Base-by-base conservation (phyloP, 371 early-diverging fungal genomes). In the Actinomucor elegans region DNA sequence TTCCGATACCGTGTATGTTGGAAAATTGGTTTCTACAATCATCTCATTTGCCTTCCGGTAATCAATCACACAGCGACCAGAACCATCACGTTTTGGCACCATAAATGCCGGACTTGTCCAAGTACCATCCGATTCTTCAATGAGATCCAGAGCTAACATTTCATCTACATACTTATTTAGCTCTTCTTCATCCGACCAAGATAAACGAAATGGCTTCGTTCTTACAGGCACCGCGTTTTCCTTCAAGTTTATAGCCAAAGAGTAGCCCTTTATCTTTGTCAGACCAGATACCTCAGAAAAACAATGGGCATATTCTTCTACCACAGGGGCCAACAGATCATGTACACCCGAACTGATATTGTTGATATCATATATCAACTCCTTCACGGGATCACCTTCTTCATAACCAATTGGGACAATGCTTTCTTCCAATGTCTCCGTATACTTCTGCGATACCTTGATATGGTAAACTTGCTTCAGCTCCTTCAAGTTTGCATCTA, bases 111-210 rank as follows among this genome's bases (percentile, higher is more conserved):
- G n/a, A n/a, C n/a, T n/a, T n/a, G n/a, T n/a, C n/a, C n/a, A n/a
- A n/a, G n/a, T n/a, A n/a, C n/a, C n/a, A n/a, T n/a, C n/a, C n/a
- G n/a, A n/a, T n/a, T n/a, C n/a, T n/a, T n/a, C n/a, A n/a, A n/a
- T n/a, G n/a, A n/a, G n/a, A n/a, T n/a, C n/a, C n/a, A n/a, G n/a
- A n/a, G n/a, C n/a, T n/a, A n/a, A n/a, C n/a, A n/a, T n/a, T n/a
- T n/a, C n/a, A n/a, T n/a, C n/a, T n/a, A n/a, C n/a, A n/a, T n/a
- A n/a, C n/a, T n/a, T n/a, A n/a, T n/a, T n/a, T n/a, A n/a, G n/a
- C n/a, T n/a, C n/a, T n/a, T 50, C 45, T 18, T 60, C 38, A 26
- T 66, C 61, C 5, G 40, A 42, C 58, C 55, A 55, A 5, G 42
- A 36, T n/a, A 66, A 15, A 1, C 67, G 35, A 29, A 57, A 66